Base-by-base conservation (phyloP, 441 rosid genomes). In the Jatropha podagrica region DNA sequence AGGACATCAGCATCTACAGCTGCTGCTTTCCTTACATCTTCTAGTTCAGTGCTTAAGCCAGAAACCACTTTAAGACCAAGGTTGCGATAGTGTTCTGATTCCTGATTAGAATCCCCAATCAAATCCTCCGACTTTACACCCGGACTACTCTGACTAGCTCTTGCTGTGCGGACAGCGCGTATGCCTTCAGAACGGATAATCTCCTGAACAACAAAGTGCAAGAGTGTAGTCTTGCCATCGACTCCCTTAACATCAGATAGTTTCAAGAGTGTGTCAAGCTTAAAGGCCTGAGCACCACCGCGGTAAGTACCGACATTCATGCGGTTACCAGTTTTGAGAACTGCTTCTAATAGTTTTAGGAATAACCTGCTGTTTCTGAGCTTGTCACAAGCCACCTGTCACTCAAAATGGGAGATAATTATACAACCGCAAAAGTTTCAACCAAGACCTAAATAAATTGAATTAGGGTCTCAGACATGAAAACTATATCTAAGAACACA, bases 281-380 rank as follows among this genome's bases (percentile, higher is more conserved):
- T 96, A 79, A 96, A 93, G 67, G 99, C 98, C 82, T 85, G 92
- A 11, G 99, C 99, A 42, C 97, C 95, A 61, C 99, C 99, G 11
- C 99, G 91, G 73, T 86, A 96, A 69, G 99, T 96, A 20, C 99
- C 99, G 83, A 88, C 89, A 79, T 96, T 96, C 99, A 96, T 96
- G 46, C 99, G 88, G 75, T 96, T 96, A 64, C 99, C 99, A 11
- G 99, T 96, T 85, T 96, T 93, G 9, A 96, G 97, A 78, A 96
- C 97, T 20, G 99, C 99, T 83, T 96, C 99, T 78, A 96, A 76
- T 62, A 96, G 89, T 83, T 96, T 96, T 59, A 92, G 87, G 87
- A 96, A 96, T 70, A 96, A 78, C 77, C 98, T 80, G 81, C 95
- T 93, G 78, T 88, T 90, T 73, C 81, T 86, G 61, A 96, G 97